Evolutionary conservation across 371 early-diverging fungal species (phyloP), one percentile per base, ranked within the genome.

Genomic region (Fennellomyces sp.): DNA sequence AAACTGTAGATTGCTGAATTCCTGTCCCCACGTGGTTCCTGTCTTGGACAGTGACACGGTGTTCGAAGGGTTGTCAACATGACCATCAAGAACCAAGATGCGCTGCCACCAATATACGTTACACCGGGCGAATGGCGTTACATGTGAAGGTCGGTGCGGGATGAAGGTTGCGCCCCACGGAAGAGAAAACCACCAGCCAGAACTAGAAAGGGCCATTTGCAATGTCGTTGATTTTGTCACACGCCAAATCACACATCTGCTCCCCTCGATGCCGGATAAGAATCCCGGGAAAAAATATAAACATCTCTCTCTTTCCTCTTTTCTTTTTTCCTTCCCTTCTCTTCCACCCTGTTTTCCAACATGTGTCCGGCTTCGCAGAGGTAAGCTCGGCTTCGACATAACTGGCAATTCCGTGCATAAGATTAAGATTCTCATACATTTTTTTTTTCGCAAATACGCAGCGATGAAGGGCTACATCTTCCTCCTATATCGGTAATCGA

Each of bases 401-500:
- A n/a, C n/a, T n/a, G n/a, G n/a, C n/a, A n/a, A n/a, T n/a, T n/a
- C n/a, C n/a, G n/a, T n/a, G n/a, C n/a, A n/a, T n/a, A n/a, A n/a
- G n/a, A n/a, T n/a, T n/a, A n/a, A n/a, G n/a, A n/a, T n/a, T n/a
- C n/a, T n/a, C n/a, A n/a, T n/a, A n/a, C n/a, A n/a, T n/a, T n/a
- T n/a, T n/a, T n/a, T n/a, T n/a, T n/a, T n/a, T n/a, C n/a, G n/a
- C n/a, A n/a, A n/a, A n/a, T n/a, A n/a, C n/a, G 10, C 25, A 55
- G 55, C 27, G 39, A 33, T n/a, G 41, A 49, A 29, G 29, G 36
- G 7, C 38, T 39, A 25, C 48, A 48, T 33, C 49, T 61, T 17
- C 62, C 62, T 49, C 62, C 62, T 28, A 61, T 61, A 26, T 61
- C 62, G 33, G 62, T 49, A 49, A 61, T 61, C 23, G 62, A 61